Conservation (phyloP, 192 early-diverging fungal genomes). For the Backusella macrospora region DNA sequence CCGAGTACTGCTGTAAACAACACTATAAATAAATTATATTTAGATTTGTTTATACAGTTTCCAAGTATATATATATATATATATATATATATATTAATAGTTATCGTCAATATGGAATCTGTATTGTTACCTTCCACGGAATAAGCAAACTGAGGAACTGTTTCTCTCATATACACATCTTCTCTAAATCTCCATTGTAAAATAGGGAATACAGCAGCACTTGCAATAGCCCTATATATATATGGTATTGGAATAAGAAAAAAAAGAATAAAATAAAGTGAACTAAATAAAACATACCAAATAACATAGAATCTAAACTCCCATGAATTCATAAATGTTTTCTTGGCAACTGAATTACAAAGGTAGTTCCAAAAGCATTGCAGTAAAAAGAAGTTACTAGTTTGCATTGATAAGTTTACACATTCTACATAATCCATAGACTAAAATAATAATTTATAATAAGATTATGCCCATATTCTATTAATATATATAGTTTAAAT, state of each 20-base stretch:
- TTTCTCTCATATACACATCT: conserved; percentile 34
- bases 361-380: conserved; percentile 58
- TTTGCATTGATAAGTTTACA: conserved; percentile 27
- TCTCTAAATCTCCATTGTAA: conserved; percentile 35
- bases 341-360: conserved; percentile 42
- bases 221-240: conserved; percentile 29
- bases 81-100: background rate
- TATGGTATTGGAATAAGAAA: no score
- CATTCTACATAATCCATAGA: conserved; percentile 31
- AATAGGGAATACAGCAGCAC: conserved; percentile 40
- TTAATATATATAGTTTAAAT: background rate
- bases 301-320: conserved; percentile 50
- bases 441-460: background rate
- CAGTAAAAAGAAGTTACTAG: conserved; percentile 45
- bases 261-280: background rate
- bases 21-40: background rate
- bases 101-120: background rate
- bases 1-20: conserved; percentile 31
- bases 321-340: conserved; percentile 46
- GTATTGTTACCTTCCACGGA: conserved; percentile 26
- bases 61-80: background rate
- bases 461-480: background rate
- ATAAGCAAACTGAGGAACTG: conserved; percentile 47
- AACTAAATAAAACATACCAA: conserved; percentile 27
- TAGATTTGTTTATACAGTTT: no score